These are phyloP conservation scores for Protostelium mycophagum DNA, from an alignment of 78 protist genomes.

Conservation along the genomic window DNA sequence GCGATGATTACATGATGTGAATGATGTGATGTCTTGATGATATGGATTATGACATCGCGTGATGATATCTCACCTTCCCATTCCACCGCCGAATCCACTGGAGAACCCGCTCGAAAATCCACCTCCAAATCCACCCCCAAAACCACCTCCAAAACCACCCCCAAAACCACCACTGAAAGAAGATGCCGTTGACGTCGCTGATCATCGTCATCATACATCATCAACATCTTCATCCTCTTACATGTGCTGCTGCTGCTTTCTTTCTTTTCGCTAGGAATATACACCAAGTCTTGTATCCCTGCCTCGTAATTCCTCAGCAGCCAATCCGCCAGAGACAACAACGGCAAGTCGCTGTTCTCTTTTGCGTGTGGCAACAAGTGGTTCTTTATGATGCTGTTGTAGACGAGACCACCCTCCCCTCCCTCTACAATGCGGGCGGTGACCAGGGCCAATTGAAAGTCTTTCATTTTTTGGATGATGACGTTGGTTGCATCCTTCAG, in stretches of 20 bases:
- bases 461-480: slow-evolving; percentile 21
- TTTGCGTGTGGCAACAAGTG: slow-evolving; percentile 50
- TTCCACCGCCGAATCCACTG: neutral
- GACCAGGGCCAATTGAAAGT: slow-evolving; percentile 43
- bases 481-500: slow-evolving; percentile 35
- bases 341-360: slow-evolving; percentile 26
- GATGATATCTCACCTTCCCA: neutral
- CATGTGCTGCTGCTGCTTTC: too few species aligned
- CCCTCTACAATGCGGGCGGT: slow-evolving; percentile 33
- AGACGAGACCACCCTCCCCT: slow-evolving; percentile 31
- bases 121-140: neutral
- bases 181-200: neutral
- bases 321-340: slow-evolving; percentile 15
- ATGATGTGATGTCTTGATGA: neutral
- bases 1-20: neutral
- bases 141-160: neutral
- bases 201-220: neutral
- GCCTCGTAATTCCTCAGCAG: slow-evolving; percentile 39
- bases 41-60: too few species aligned
- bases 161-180: neutral
- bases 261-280: too few species aligned
- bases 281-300: slow-evolving; percentile 7
- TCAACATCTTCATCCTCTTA: too few species aligned
- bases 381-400: slow-evolving; percentile 27
- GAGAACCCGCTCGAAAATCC: neutral